These are phyloP conservation scores for Incumbomyces lentus DNA, from an alignment of 2,329 filamentous ascomycete genomes.

Conservation along the genomic window DNA sequence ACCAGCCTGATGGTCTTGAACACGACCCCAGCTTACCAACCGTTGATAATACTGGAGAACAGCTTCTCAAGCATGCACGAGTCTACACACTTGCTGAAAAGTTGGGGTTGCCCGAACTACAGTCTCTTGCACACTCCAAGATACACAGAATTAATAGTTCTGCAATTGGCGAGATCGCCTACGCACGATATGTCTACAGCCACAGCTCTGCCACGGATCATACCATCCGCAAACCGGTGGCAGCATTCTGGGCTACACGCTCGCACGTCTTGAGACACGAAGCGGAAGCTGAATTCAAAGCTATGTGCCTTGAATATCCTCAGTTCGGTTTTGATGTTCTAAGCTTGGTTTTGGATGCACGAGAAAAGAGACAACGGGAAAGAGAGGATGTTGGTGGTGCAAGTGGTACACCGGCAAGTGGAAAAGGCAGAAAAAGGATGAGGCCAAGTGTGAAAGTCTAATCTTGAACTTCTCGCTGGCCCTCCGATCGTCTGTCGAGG, in stretches of 20 bases:
- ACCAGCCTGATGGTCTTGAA: slow-evolving; percentile 58
- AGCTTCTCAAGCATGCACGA: slow-evolving; percentile 78
- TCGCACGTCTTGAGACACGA: slow-evolving; percentile 74
- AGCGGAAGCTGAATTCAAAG: slow-evolving; percentile 74
- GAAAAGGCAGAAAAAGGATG: slow-evolving; percentile 31
- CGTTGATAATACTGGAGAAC: slow-evolving; percentile 67
- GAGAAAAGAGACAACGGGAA: slow-evolving; percentile 32
- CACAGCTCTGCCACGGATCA: slow-evolving; percentile 60
- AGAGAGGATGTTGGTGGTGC: slow-evolving; percentile 26
- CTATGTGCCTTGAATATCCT: slow-evolving; percentile 77
- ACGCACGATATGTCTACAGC: slow-evolving; percentile 81
- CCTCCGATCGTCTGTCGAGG: too few species aligned
- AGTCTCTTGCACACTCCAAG: slow-evolving; percentile 71
- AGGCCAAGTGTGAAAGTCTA: slow-evolving; percentile 19
- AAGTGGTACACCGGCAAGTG: slow-evolving; percentile 17
- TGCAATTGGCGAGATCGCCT: slow-evolving; percentile 80
- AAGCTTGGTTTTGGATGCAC: slow-evolving; percentile 42
- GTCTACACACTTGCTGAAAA: slow-evolving; percentile 83
- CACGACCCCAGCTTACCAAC: slow-evolving; percentile 53
- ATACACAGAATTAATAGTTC: slow-evolving; percentile 86
- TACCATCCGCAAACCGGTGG: slow-evolving; percentile 69
- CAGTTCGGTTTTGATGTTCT: slow-evolving; percentile 91
- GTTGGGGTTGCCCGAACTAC: slow-evolving; percentile 58
- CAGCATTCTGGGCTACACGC: slow-evolving; percentile 79
- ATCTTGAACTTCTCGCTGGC: too few species aligned